phyloP scores from a whole-genome alignment of 208 protist genomes.

The Acanthamoeba culbertsoni region DNA sequence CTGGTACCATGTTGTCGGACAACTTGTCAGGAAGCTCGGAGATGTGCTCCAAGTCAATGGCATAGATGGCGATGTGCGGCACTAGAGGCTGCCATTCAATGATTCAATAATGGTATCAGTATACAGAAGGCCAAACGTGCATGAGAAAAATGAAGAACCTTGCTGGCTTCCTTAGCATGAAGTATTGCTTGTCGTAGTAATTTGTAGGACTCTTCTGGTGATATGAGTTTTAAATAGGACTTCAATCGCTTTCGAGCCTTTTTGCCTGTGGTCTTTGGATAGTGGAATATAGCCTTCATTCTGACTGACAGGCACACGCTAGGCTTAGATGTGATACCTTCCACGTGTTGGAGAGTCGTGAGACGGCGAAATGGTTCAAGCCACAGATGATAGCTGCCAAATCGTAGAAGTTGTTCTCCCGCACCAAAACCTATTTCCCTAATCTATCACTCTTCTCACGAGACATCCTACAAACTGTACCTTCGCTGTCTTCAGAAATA shows the following conservation, averaged over 20 bases:
- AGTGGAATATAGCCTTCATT: no score
- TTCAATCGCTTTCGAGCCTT: not conserved
- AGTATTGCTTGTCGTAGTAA: not conserved
- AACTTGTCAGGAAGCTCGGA: not conserved
- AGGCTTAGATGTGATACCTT: no score
- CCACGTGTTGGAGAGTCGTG: not conserved
- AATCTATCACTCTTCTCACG: no score
- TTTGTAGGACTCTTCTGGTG: not conserved
- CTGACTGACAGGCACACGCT: no score
- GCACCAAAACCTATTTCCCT: not conserved
- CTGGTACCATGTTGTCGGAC: not conserved
- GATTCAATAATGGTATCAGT: no score
- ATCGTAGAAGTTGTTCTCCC: not conserved
- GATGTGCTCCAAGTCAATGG: slow-evolving; percentile 15
- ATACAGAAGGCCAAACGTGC: no score
- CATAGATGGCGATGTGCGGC: not conserved
- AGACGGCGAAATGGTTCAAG: not conserved
- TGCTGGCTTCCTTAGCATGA: not conserved
- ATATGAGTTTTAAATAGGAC: not conserved
- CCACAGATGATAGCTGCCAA: not conserved
- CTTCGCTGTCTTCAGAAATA: not conserved
- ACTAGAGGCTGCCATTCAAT: not conserved
- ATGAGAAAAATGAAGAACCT: not conserved
- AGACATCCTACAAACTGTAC: not conserved
- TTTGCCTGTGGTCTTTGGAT: not conserved